Evolutionary conservation across 2,329 filamentous ascomycete genomes (phyloP).

Genomic region (Teratosphaeria gauchensis): DNA sequence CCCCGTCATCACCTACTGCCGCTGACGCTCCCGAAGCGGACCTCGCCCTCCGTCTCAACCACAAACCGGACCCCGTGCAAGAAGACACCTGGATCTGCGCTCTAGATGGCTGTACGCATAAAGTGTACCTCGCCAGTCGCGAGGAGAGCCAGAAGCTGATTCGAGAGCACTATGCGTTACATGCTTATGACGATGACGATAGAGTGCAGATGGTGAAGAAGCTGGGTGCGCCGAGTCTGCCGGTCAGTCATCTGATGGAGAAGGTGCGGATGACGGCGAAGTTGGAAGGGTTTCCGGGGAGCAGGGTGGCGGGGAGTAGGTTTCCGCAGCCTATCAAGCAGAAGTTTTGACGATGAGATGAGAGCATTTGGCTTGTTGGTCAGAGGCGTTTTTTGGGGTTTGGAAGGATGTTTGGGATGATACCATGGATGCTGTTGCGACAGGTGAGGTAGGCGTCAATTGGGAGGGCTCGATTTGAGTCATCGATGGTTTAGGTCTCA

Average conservation of each 20-base stretch:
- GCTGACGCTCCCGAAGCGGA: not conserved
- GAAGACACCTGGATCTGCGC: slow-evolving; percentile 56
- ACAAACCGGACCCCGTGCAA: slow-evolving; percentile 18
- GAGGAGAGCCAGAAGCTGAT: slow-evolving; percentile 48
- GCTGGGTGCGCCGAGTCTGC: slow-evolving; percentile 41
- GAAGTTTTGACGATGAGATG: not conserved
- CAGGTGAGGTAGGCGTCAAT: no score
- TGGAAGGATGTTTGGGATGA: no score
- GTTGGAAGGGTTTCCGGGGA: slow-evolving; percentile 5
- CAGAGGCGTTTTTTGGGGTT: no score
- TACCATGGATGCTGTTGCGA: no score
- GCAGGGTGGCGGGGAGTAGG: slow-evolving; percentile 1
- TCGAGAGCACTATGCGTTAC: slow-evolving; percentile 50
- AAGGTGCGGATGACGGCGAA: slow-evolving; percentile 28
- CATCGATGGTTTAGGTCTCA: no score
- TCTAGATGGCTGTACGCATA: slow-evolving; percentile 53
- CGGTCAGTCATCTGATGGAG: slow-evolving; percentile 37
- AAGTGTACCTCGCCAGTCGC: slow-evolving; percentile 54
- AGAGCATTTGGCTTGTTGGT: no score
- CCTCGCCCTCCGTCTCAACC: slow-evolving; percentile 4
- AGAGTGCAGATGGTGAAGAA: slow-evolving; percentile 45
- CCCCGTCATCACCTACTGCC: slow-evolving; percentile 9
- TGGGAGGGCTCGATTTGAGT: no score
- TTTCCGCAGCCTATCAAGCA: slow-evolving; percentile 3
- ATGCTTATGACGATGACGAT: slow-evolving; percentile 47